Conservation (phyloP, 2,329 filamentous ascomycete genomes). For the Aspergillus quadrilineatus region DNA sequence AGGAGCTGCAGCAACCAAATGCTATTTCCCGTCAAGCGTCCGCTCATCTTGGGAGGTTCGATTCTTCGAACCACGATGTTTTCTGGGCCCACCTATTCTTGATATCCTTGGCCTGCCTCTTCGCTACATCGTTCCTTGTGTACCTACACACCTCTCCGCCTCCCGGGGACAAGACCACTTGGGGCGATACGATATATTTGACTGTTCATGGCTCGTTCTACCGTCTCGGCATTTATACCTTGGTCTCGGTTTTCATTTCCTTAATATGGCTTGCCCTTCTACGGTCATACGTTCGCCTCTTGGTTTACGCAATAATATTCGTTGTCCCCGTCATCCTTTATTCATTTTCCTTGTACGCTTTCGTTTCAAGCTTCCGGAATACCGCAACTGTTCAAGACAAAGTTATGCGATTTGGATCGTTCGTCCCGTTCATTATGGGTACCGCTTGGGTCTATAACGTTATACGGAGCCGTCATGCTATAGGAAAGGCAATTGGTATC, state of each 20-base stretch:
- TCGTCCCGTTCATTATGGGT: conserved; percentile 71
- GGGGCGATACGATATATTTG: conserved; percentile 93
- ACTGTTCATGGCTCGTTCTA: conserved; percentile 83
- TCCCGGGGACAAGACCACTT: conserved; percentile 60
- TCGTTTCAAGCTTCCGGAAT: conserved; percentile 83
- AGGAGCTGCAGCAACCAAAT: conserved; percentile 48
- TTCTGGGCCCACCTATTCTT: conserved; percentile 92
- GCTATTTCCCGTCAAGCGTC: conserved; percentile 56
- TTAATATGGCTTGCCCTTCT: conserved; percentile 87
- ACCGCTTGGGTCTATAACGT: conserved; percentile 82
- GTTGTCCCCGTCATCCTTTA: conserved; percentile 83
- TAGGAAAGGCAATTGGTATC: conserved; percentile 81
- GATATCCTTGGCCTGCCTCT: conserved; percentile 76
- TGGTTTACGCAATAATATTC: conserved; percentile 77
- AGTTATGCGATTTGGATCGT: conserved; percentile 82
- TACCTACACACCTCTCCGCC: conserved; percentile 82
- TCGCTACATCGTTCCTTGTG: conserved; percentile 85
- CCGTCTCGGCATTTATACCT: conserved; percentile 83
- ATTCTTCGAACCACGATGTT: conserved; percentile 77
- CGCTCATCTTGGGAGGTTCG: conserved; percentile 59
- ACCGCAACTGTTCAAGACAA: conserved; percentile 81
- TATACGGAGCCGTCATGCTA: conserved; percentile 73
- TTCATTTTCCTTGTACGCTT: conserved; percentile 86
- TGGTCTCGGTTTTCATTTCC: conserved; percentile 85
- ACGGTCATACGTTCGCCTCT: conserved; percentile 79